phyloP scores from a whole-genome alignment of 177 flowering plant species.

The Vitis hybrid region DNA sequence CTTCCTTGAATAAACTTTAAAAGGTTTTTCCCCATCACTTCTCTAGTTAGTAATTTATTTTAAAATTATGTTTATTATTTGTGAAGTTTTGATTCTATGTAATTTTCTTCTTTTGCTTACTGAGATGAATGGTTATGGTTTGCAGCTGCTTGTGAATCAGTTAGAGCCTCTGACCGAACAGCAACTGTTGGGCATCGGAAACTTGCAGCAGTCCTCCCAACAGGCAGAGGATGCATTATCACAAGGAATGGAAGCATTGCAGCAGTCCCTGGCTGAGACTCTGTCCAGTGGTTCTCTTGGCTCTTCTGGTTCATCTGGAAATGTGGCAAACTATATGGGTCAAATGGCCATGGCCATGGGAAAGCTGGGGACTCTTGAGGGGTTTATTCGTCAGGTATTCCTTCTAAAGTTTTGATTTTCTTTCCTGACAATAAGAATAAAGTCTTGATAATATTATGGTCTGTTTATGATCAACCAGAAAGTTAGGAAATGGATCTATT shows the following conservation, averaged over 20 bases:
- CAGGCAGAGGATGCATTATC: constrained; percentile 65
- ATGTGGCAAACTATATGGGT: constrained; percentile 66
- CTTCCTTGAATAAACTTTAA: too few relatives aligned
- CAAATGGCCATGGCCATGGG: constrained; percentile 76
- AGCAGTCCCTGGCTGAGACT: constrained; percentile 58
- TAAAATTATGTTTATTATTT: background rate
- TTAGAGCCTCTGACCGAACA: constrained; percentile 63
- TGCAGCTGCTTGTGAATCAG: constrained; percentile 52
- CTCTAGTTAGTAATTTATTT: background rate
- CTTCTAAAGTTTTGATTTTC: background rate
- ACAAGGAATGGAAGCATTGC: constrained; percentile 64
- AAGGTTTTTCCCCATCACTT: too few relatives aligned
- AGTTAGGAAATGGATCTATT: too few relatives aligned
- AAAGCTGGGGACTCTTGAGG: constrained; percentile 60
- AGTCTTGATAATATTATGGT: background rate
- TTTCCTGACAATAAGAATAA: background rate
- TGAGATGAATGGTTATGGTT: background rate
- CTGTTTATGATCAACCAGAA: background rate
- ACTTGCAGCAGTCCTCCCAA: constrained; percentile 62
- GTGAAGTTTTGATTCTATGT: background rate
- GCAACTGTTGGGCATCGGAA: constrained; percentile 39
- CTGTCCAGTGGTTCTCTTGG: constrained; percentile 49
- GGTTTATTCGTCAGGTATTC: constrained; percentile 56
- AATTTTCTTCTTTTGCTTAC: background rate
- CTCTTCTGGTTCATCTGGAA: constrained; percentile 52